Base-by-base conservation (phyloP, 2,329 filamentous ascomycete genomes). In the Fusarium sp. region DNA sequence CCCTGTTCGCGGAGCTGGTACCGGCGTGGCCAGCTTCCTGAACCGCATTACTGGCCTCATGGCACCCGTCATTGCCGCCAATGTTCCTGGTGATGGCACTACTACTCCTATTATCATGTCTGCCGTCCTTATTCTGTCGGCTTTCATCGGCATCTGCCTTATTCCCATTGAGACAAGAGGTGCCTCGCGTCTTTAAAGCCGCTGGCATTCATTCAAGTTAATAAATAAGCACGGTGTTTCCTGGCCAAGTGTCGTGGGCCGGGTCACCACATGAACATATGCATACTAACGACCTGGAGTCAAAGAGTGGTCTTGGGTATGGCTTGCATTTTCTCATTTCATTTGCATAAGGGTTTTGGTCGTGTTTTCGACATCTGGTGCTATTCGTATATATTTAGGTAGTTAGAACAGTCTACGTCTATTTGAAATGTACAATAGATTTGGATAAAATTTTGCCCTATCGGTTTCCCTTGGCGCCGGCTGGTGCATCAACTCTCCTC, bases 11-110 rank as follows among this genome's bases (percentile, higher is more conserved):
- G 90, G 90, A 6, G 90, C 89, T 0, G 90, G 89, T 6, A 90
- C 87, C 0, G 90, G 90, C 38, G 88, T 92, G 43, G 86, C 87
- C 22, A 90, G 86, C 71, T 90, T 91, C 70, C 74, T 92, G 58
- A 92, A 92, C 73, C 80, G 90, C 34, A 72, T 89, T 36, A 84
- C 85, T 6, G 90, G 90, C 6, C 78, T 92, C 10, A 80, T 87
- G 68, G 90, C 90, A 1, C 90, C 90, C 0, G 80, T 92, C 10
- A 78, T 92, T 25, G 90, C 90, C 2, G 85, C 86, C 0, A 87
- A 79, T 15, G 75, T 85, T 32, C 84, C 84, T 0, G 85, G 84
- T 2, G 83, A 87, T 58, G 84, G 85, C 8, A 80, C 83, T 12
- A 85, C 81, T 39, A 76, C 79, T 31, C 86, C 85, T 4, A 82